A percentile compares a stretch with the other conserved stretches of the same genome.
phyloP scores from a whole-genome alignment of 108 stramenopile genomes.

The Fragilaria crotonensis region DNA sequence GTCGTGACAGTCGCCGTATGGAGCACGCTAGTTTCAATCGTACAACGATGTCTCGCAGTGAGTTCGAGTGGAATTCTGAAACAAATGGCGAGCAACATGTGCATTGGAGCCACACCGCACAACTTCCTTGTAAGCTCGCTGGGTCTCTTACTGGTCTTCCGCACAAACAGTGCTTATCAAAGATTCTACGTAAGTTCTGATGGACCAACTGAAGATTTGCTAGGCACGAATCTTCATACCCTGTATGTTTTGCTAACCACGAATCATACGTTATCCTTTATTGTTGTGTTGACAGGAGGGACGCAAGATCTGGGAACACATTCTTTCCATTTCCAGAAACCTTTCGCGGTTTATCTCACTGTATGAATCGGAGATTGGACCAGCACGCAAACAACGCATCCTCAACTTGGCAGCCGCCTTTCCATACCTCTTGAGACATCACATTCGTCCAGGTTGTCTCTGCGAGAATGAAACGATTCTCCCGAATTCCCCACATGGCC shows the following conservation, averaged over 20 bases:
- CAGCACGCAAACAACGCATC: constrained; percentile 29
- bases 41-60: constrained; percentile 5
- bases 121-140: constrained; percentile 41
- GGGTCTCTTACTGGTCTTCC: constrained; percentile 64
- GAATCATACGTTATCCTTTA: constrained; percentile 3
- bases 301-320: constrained; percentile 78
- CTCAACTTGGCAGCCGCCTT: constrained; percentile 54
- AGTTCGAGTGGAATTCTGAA: not conserved
- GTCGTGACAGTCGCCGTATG: constrained; percentile 24
- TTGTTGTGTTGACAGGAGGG: constrained; percentile 53
- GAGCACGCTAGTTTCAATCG: constrained; percentile 13
- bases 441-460: constrained; percentile 57
- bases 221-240: not conserved
- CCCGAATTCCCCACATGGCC: constrained; percentile 4
- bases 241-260: not conserved
- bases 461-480: constrained; percentile 9
- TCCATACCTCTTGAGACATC: constrained; percentile 64
- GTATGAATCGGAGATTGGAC: constrained; percentile 59
- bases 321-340: constrained; percentile 57
- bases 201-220: too few species aligned
- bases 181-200: constrained; percentile 37
- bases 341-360: constrained; percentile 61
- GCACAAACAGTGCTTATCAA: constrained; percentile 68
- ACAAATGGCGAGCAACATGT: constrained; percentile 28
- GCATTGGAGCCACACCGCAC: constrained; percentile 54